Conservation (phyloP, 2,329 filamentous ascomycete genomes). For the Sporothrix mexicana region DNA sequence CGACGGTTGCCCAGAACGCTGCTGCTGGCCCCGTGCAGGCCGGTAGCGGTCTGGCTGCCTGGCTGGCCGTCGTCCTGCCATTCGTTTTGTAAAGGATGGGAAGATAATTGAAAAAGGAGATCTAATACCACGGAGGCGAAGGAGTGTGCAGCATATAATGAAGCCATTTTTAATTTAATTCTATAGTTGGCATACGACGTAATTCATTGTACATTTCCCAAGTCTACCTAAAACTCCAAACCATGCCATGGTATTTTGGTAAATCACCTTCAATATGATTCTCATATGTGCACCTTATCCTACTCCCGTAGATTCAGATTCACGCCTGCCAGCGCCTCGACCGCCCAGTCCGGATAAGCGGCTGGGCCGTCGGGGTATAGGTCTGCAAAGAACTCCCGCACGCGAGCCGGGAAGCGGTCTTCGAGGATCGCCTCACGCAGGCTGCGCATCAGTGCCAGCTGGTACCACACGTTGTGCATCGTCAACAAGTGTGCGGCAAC, state of each 20-base stretch:
- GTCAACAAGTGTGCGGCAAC: conserved; percentile 84
- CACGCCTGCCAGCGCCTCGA: conserved; percentile 77
- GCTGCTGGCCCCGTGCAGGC: background rate
- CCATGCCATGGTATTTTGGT: conserved; percentile 22
- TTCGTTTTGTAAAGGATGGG: conserved; percentile 24
- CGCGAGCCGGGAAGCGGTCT: conserved; percentile 78
- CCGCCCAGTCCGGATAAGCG: conserved; percentile 82
- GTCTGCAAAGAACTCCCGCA: conserved; percentile 77
- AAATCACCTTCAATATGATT: no score
- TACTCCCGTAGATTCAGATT: conserved; percentile 68
- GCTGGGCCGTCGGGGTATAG: conserved; percentile 68
- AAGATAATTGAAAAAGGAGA: background rate
- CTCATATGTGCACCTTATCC: no score
- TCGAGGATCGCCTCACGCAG: conserved; percentile 79
- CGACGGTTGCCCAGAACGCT: background rate
- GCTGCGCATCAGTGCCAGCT: conserved; percentile 80
- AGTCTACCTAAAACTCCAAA: conserved; percentile 11
- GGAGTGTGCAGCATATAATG: background rate
- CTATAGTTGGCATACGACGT: conserved; percentile 14
- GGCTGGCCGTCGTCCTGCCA: conserved; percentile 32
- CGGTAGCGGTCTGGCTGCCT: conserved; percentile 22
- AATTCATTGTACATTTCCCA: conserved; percentile 14
- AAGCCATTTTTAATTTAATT: background rate
- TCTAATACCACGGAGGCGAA: background rate
- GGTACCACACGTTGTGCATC: conserved; percentile 95